Conservation (phyloP, 2,329 filamentous ascomycete species). For the Clonostachys solani region DNA sequence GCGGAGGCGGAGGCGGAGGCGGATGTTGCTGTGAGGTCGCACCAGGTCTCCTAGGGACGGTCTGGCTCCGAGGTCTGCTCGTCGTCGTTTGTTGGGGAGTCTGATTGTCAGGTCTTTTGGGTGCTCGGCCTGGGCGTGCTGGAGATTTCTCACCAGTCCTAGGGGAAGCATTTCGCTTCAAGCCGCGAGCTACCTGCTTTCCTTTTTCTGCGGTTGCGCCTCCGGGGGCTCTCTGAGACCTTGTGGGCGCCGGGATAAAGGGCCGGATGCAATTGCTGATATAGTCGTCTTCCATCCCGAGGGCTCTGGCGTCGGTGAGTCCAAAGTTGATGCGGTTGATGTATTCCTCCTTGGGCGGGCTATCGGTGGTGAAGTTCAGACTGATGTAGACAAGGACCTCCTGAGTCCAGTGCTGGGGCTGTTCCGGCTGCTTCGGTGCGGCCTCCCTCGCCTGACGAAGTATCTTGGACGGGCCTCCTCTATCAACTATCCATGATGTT, state of each 20-base stretch:
- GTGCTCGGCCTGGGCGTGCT: conserved; percentile 10
- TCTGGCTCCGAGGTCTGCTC: background rate
- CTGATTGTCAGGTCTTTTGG: conserved; percentile 7
- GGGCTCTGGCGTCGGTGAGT: conserved; percentile 23
- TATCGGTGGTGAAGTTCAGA: conserved; percentile 20
- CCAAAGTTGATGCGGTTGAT: conserved; percentile 31
- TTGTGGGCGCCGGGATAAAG: conserved; percentile 17
- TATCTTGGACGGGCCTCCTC: conserved; percentile 23
- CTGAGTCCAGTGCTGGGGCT: conserved; percentile 15
- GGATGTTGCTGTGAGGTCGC: background rate
- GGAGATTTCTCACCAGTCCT: conserved; percentile 15
- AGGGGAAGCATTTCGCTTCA: conserved; percentile 6
- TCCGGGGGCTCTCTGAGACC: background rate
- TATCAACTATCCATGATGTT: conserved; percentile 28
- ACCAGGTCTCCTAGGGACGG: background rate
- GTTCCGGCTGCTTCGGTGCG: conserved; percentile 7
- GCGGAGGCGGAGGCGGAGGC: background rate
- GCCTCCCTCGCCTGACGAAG: conserved; percentile 11
- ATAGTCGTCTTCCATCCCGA: conserved; percentile 28
- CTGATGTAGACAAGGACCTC: conserved; percentile 35
- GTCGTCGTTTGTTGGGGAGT: conserved; percentile 1
- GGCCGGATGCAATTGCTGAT: conserved; percentile 29
- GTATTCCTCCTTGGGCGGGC: conserved; percentile 31
- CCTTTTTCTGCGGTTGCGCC: background rate
- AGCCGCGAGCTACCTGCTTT: background rate